These are phyloP conservation scores for Rhodotorula mucilaginosa DNA, from an alignment of 1,284 basidiomycete genomes.

Conservation along the genomic window DNA sequence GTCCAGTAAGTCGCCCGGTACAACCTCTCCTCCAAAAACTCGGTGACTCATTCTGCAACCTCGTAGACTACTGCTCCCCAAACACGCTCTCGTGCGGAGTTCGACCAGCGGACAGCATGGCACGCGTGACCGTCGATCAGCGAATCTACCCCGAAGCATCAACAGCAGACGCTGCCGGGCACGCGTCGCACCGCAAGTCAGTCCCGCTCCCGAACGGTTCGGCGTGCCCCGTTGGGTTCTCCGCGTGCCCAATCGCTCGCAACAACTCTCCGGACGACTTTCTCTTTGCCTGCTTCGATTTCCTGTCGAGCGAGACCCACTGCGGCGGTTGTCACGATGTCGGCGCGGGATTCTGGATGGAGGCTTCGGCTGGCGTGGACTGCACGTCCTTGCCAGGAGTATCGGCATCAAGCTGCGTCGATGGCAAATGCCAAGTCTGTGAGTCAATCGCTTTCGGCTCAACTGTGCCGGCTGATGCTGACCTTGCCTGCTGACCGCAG, in stretches of 20 bases:
- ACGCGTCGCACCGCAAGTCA: neutral
- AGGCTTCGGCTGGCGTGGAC: slow-evolving; percentile 14
- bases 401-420: slow-evolving; percentile 19
- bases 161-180: neutral
- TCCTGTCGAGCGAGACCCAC: slow-evolving; percentile 8
- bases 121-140: neutral
- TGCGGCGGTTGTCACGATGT: slow-evolving; percentile 26
- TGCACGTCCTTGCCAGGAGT: slow-evolving; percentile 25
- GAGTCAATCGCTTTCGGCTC: neutral
- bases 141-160: neutral
- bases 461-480: no score
- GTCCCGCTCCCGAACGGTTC: slow-evolving; percentile 15
- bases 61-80: slow-evolving; percentile 8
- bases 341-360: slow-evolving; percentile 8
- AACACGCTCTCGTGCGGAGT: slow-evolving; percentile 16
- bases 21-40: no score
- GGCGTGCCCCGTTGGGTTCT: slow-evolving; percentile 24
- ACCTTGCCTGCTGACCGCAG: neutral
- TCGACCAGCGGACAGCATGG: neutral
- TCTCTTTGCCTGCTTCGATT: slow-evolving; percentile 27
- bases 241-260: slow-evolving; percentile 15
- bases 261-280: neutral
- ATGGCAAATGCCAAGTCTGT: slow-evolving; percentile 23
- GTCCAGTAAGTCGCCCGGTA: slow-evolving; percentile 14
- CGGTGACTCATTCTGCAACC: neutral